phyloP scores from a whole-genome alignment of 2,329 filamentous ascomycete genomes.

The Conoideocrella luteorostrata region DNA sequence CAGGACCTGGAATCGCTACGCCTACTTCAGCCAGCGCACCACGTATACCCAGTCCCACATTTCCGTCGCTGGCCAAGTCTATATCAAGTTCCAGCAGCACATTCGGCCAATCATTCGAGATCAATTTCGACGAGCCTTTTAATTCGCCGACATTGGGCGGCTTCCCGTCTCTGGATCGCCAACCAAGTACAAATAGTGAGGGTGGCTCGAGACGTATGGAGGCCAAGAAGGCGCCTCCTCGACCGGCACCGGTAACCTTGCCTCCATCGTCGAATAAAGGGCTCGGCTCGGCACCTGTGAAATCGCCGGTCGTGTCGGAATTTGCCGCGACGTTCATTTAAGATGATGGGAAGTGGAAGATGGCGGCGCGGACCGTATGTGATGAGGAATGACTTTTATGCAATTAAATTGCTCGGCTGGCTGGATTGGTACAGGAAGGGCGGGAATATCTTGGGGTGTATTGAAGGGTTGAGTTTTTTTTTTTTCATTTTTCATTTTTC shows the following conservation, averaged over 20 bases:
- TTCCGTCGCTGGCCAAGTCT: slow-evolving; percentile 27
- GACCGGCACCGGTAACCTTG: slow-evolving; percentile 23
- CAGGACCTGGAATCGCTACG: slow-evolving; percentile 15
- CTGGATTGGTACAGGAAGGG: no score
- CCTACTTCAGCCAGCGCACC: slow-evolving; percentile 23
- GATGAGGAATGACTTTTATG: no score
- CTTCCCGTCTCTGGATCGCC: slow-evolving; percentile 8
- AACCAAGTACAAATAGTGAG: background rate
- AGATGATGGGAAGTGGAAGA: background rate
- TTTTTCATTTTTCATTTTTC: background rate
- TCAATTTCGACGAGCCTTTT: slow-evolving; percentile 13
- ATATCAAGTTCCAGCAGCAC: slow-evolving; percentile 26
- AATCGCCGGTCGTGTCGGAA: background rate
- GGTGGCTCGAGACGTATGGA: slow-evolving; percentile 20
- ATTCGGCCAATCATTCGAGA: slow-evolving; percentile 25
- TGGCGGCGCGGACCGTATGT: no score
- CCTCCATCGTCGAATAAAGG: slow-evolving; percentile 15
- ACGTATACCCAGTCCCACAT: slow-evolving; percentile 29
- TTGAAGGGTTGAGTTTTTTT: background rate
- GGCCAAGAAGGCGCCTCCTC: slow-evolving; percentile 25
- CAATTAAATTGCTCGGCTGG: no score
- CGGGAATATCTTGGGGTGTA: no score
- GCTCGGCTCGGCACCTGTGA: background rate
- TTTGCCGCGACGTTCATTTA: background rate
- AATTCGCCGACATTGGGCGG: slow-evolving; percentile 1